These are phyloP conservation scores for Perkinsus marinus DNA, from an alignment of 169 alveolate genomes.

Conservation along the genomic window DNA sequence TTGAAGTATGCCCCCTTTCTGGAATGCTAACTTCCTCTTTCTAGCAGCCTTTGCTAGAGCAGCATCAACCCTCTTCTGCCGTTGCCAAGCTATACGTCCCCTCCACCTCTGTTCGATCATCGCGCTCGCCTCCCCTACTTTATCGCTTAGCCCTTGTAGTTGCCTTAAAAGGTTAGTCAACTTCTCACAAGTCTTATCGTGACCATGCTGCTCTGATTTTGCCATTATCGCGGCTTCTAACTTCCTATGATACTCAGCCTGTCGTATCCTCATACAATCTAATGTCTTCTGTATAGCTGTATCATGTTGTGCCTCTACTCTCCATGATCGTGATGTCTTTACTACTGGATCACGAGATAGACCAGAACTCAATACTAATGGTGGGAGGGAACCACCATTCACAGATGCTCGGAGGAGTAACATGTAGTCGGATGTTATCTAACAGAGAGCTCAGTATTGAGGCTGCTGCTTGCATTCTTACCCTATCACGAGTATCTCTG, in stretches of 20 bases:
- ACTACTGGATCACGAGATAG: neutral
- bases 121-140: neutral
- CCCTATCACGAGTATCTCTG: neutral
- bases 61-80: neutral
- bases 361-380: neutral
- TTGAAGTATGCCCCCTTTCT: neutral
- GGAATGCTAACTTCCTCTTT: neutral
- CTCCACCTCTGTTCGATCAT: neutral
- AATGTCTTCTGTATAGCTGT: neutral
- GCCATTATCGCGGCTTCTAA: neutral
- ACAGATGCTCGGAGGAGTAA: neutral
- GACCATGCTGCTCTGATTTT: neutral
- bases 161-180: neutral
- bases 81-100: neutral
- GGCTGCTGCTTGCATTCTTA: neutral
- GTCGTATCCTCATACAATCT: neutral
- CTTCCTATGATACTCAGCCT: neutral
- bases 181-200: neutral
- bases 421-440: neutral
- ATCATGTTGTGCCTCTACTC: neutral
- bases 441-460: neutral
- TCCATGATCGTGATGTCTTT: neutral
- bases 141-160: neutral
- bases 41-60: neutral
- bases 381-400: neutral